Evolutionary conservation across 768 basidiomycete genomes (phyloP).

Genomic region (Rhodotorula sphaerocarpa): DNA sequence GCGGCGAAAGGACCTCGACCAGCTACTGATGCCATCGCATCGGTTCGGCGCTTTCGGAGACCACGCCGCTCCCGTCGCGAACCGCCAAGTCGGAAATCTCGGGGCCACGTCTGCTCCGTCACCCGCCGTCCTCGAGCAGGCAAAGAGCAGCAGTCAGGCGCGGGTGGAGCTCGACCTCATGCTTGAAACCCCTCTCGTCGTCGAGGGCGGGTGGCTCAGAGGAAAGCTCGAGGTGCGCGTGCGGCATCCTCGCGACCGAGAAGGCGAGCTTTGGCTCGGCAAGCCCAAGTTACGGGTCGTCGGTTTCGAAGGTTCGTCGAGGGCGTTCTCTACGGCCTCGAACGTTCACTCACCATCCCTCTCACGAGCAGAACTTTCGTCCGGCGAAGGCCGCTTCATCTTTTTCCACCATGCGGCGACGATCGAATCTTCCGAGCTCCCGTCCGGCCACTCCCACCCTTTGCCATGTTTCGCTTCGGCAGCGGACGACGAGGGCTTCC

Average conservation of each 20-base stretch:
- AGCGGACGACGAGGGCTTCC: constrained; percentile 58
- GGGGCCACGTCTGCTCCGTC: constrained; percentile 2
- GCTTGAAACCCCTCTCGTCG: constrained; percentile 64
- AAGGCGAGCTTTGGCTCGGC: constrained; percentile 56
- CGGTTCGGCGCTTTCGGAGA: not conserved
- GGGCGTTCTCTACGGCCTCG: not conserved
- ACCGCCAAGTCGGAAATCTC: not conserved
- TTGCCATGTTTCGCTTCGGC: constrained; percentile 30
- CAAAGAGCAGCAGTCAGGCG: constrained; percentile 54
- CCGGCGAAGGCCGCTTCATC: constrained; percentile 56
- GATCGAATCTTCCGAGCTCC: constrained; percentile 50
- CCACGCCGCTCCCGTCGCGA: not conserved
- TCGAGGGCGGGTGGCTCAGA: constrained; percentile 67
- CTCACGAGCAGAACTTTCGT: constrained; percentile 33
- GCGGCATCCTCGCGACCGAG: constrained; percentile 53
- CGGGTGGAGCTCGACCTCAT: constrained; percentile 74
- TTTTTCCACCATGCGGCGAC: constrained; percentile 69
- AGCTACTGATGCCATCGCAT: constrained; percentile 15
- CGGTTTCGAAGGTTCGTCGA: constrained; percentile 63
- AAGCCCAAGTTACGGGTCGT: constrained; percentile 71
- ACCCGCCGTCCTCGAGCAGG: constrained; percentile 57
- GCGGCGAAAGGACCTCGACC: constrained; percentile 35
- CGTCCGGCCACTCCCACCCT: constrained; percentile 42
- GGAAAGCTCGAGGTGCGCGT: constrained; percentile 64
- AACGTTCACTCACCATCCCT: not conserved